Conservation (phyloP, 2,329 filamentous ascomycete genomes). For the Lasiodiplodia sp. region DNA sequence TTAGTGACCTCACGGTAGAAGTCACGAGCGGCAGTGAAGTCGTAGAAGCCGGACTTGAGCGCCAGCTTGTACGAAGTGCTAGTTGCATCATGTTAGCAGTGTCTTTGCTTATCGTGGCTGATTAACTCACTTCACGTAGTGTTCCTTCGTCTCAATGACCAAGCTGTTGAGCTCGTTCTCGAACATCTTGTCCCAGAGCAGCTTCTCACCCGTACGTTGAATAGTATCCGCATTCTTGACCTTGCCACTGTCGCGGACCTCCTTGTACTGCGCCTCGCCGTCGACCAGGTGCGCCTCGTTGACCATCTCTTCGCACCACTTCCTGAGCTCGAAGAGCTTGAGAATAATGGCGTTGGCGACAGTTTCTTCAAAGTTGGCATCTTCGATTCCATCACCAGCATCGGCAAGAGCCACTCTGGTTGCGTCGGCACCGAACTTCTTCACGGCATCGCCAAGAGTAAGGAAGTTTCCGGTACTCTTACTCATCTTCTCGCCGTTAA, state of each 20-base stretch:
- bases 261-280: slow-evolving; percentile 51
- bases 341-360: slow-evolving; percentile 93
- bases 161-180: slow-evolving; percentile 90
- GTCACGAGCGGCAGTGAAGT: slow-evolving; percentile 87
- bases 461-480: slow-evolving; percentile 98
- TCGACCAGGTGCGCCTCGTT: slow-evolving; percentile 63
- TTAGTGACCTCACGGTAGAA: slow-evolving; percentile 86
- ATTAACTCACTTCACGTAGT: slow-evolving; percentile 71
- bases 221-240: slow-evolving; percentile 62
- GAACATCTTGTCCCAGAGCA: slow-evolving; percentile 88
- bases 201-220: slow-evolving; percentile 71
- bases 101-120: too few relatives aligned
- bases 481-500: slow-evolving; percentile 98
- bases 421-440: slow-evolving; percentile 95
- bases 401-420: slow-evolving; percentile 91
- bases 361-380: slow-evolving; percentile 96
- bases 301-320: slow-evolving; percentile 90
- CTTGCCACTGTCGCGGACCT: slow-evolving; percentile 51
- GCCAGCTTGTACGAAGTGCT: slow-evolving; percentile 50
- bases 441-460: slow-evolving; percentile 82
- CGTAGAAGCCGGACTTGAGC: slow-evolving; percentile 74
- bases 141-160: slow-evolving; percentile 77
- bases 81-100: slow-evolving; percentile 29
- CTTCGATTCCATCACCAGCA: slow-evolving; percentile 90
- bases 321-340: slow-evolving; percentile 80